Percentiles rank a stretch among this genome's conserved stretches.
Conservation (phyloP, 139 green algal species). For the Spirogloea muscicola region DNA sequence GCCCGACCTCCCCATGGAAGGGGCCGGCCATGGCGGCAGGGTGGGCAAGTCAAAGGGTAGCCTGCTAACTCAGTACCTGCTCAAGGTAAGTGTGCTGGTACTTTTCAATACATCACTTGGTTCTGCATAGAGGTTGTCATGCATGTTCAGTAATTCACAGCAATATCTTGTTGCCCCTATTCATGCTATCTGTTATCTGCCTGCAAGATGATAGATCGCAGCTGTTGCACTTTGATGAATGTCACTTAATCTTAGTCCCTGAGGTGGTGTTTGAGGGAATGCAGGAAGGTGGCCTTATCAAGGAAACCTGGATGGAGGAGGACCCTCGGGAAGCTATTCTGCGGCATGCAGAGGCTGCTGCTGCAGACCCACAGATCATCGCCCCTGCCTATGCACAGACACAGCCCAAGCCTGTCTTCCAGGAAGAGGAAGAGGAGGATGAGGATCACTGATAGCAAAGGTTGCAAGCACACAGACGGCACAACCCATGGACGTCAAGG, state of each 20-base stretch:
- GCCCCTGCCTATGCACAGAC: conserved; percentile 44
- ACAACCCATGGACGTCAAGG: no score
- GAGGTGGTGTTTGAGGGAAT: no score
- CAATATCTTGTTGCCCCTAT: no score
- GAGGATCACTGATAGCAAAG: conserved; percentile 33
- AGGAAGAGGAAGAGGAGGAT: conserved; percentile 46
- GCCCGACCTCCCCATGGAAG: conserved; percentile 37
- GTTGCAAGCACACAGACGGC: no score
- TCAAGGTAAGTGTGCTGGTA: conserved; percentile 28
- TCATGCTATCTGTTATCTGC: no score
- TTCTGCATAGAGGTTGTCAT: no score
- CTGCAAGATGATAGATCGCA: no score
- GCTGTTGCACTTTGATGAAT: no score
- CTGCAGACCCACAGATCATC: conserved; percentile 34
- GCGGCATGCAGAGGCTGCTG: conserved; percentile 45
- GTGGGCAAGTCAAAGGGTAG: conserved; percentile 42
- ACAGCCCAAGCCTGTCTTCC: conserved; percentile 46
- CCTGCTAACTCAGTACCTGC: conserved; percentile 52
- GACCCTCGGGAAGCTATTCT: conserved; percentile 53
- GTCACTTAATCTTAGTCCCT: no score
- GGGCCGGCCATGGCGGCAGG: conserved; percentile 34
- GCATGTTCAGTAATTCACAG: no score
- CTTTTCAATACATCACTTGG: no score
- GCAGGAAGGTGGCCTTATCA: conserved; percentile 44
- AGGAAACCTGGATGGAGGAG: conserved; percentile 47